phyloP scores from a whole-genome alignment of 805 yeast genomes.

The Candida piceae region DNA sequence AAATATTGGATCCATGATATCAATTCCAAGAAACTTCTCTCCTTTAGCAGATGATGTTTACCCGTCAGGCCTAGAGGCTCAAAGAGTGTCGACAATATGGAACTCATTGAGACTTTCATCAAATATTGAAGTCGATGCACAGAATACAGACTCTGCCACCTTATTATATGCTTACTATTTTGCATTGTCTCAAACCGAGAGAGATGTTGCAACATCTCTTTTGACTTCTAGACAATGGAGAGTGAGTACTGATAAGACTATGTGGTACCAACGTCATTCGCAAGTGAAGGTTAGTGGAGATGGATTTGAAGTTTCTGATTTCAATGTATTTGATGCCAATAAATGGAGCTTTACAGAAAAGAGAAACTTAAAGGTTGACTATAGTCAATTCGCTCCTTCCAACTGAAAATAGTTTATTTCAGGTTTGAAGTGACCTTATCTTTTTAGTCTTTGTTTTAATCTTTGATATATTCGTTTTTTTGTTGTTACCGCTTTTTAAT shows the following conservation, averaged over 20 bases:
- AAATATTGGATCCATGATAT: constrained; percentile 21
- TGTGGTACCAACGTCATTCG: constrained; percentile 34
- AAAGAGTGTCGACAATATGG: constrained; percentile 30
- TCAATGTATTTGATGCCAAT: constrained; percentile 37
- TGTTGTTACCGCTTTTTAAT: too few species aligned
- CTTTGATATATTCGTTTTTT: too few species aligned
- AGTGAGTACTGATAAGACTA: constrained; percentile 25
- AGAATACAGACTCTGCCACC: constrained; percentile 30
- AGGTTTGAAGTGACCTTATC: too few species aligned
- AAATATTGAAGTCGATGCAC: constrained; percentile 23
- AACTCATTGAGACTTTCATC: constrained; percentile 20
- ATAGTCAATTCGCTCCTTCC: constrained; percentile 21
- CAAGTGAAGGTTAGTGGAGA: constrained; percentile 35
- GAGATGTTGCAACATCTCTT: constrained; percentile 31
- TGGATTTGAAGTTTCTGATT: constrained; percentile 38
- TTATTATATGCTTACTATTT: constrained; percentile 41
- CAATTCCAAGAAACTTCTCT: constrained; percentile 24
- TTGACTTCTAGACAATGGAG: constrained; percentile 36
- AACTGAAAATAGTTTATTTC: too few species aligned
- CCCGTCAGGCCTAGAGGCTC: constrained; percentile 31
- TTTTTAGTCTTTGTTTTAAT: too few species aligned
- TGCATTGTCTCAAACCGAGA: constrained; percentile 37
- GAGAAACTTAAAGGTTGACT: constrained; percentile 36
- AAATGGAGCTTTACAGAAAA: constrained; percentile 41
- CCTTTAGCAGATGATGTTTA: constrained; percentile 21